Base-by-base conservation (phyloP, 495 filamentous ascomycete genomes). In the Xylaria bambusicola region DNA sequence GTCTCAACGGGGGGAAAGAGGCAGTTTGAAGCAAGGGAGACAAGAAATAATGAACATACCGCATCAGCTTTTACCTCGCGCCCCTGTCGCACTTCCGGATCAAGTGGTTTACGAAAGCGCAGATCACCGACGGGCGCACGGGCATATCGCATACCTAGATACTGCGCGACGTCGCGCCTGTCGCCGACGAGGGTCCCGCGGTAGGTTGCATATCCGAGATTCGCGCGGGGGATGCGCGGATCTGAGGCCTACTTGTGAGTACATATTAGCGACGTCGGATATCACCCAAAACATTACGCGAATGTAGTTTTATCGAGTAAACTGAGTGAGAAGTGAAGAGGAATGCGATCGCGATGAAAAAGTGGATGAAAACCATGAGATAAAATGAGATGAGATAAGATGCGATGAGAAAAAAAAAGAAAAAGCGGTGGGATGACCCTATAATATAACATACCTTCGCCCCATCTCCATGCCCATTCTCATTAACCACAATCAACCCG, bases 181-280 rank as follows among this genome's bases (percentile, higher is more conserved):
- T 45, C 27, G 17, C 71, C 73, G 4, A 70, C 67, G 1, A 58
- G 48, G 12, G 58, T 46, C 7, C 73, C 73, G 29, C 67, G 61
- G 52, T 81, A 82, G 17, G 61, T 66, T 12, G 79, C 74, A 56
- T 82, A 81, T 17, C 68, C 71, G 12, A 82, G 66, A 58, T 79
- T 65, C 15, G 77, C 70, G 26, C 61, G 65, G 29, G 62, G 60
- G 1, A 20, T 38, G 24, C 6, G 33, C 15, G 48, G 60, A 15
- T 51, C 31, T 7, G 63, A 66, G 0, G 52, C 49, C 4, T 66
- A 6, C 12, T 0, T 29, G 13, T 7, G 15, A 10, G 20, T 0
- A 60, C 40, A 15, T 38, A 38, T 9, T 10, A 33, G 6, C 31
- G 10, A 33, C 31, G 5, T 10, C 31, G 31, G 31, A 33, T 6